Evolutionary conservation across 306 rosid species (phyloP).

Genomic region (Macrotyloma uniflorum): DNA sequence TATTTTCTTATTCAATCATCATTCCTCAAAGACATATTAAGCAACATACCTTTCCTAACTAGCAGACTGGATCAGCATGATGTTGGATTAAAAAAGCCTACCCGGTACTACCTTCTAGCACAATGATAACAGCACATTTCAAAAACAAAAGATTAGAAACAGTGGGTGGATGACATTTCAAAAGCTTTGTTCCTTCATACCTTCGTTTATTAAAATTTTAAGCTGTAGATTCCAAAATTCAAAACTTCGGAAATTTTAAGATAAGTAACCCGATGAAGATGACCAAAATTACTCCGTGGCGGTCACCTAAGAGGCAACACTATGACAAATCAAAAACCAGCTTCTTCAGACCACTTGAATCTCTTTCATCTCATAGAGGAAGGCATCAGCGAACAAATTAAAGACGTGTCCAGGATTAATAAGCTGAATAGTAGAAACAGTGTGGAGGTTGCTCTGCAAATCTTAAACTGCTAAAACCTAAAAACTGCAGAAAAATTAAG

Average conservation of each 20-base stretch:
- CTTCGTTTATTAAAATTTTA: neutral
- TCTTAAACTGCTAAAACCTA: conserved; percentile 47
- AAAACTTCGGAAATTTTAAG: conserved; percentile 48
- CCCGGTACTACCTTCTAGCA: conserved; percentile 44
- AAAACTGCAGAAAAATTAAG: conserved; percentile 47
- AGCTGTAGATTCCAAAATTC: conserved; percentile 50
- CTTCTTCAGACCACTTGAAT: conserved; percentile 35
- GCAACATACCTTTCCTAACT: conserved; percentile 32
- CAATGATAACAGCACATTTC: conserved; percentile 36
- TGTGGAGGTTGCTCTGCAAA: conserved; percentile 45
- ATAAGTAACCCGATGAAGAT: conserved; percentile 45
- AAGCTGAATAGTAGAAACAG: conserved; percentile 37
- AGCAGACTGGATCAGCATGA: conserved; percentile 29
- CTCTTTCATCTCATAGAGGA: conserved; percentile 31
- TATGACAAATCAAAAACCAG: conserved; percentile 33
- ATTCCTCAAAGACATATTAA: conserved; percentile 20
- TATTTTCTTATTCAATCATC: conserved; percentile 11
- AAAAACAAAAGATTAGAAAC: conserved; percentile 8
- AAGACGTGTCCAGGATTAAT: conserved; percentile 42
- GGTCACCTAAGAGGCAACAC: conserved; percentile 37
- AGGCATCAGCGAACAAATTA: conserved; percentile 28
- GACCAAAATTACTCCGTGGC: conserved; percentile 41
- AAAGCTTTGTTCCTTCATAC: neutral
- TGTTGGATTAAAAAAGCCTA: conserved; percentile 33
- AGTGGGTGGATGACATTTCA: neutral